A percentile compares a stretch with the other conserved stretches of the same genome.
Evolutionary conservation across 768 basidiomycete genomes (phyloP).

Genomic region (Russula sp.): DNA sequence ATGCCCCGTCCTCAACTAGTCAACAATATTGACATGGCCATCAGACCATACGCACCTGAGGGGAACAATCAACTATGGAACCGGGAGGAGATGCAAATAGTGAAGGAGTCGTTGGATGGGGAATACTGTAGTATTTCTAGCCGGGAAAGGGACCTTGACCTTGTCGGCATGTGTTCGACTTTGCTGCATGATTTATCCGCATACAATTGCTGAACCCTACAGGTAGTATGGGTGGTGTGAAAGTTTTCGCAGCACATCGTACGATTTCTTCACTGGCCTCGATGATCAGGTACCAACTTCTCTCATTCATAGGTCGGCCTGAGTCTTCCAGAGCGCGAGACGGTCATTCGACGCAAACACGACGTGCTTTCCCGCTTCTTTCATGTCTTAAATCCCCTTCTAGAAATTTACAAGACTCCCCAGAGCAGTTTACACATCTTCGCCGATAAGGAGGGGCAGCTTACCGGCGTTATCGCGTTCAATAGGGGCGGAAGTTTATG

Average conservation of each 20-base stretch:
- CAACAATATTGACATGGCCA: slow-evolving; percentile 40
- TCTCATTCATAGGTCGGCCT: slow-evolving; percentile 40
- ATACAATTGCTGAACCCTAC: not conserved
- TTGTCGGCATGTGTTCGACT: slow-evolving; percentile 44
- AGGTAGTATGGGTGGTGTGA: slow-evolving; percentile 10
- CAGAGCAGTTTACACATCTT: slow-evolving; percentile 77
- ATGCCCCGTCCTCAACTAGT: slow-evolving; percentile 5
- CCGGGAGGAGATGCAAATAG: slow-evolving; percentile 58
- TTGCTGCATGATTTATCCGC: not conserved
- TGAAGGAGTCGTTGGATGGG: slow-evolving; percentile 72
- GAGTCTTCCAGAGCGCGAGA: slow-evolving; percentile 46
- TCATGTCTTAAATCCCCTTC: slow-evolving; percentile 59
- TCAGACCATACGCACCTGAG: slow-evolving; percentile 72
- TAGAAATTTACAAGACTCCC: slow-evolving; percentile 68
- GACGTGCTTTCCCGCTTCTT: slow-evolving; percentile 67
- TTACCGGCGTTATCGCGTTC: slow-evolving; percentile 96
- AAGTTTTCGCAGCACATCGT: slow-evolving; percentile 15
- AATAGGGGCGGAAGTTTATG: slow-evolving; percentile 86
- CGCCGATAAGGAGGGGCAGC: slow-evolving; percentile 68
- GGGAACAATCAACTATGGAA: slow-evolving; percentile 55
- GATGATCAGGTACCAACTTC: not conserved
- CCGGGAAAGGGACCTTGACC: slow-evolving; percentile 49
- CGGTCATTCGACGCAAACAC: slow-evolving; percentile 48
- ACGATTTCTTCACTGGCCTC: not conserved
- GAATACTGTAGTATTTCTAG: slow-evolving; percentile 80